These are phyloP conservation scores for Furcasterigmium furcatum DNA, from an alignment of 2,329 filamentous ascomycete genomes.

Conservation along the genomic window DNA sequence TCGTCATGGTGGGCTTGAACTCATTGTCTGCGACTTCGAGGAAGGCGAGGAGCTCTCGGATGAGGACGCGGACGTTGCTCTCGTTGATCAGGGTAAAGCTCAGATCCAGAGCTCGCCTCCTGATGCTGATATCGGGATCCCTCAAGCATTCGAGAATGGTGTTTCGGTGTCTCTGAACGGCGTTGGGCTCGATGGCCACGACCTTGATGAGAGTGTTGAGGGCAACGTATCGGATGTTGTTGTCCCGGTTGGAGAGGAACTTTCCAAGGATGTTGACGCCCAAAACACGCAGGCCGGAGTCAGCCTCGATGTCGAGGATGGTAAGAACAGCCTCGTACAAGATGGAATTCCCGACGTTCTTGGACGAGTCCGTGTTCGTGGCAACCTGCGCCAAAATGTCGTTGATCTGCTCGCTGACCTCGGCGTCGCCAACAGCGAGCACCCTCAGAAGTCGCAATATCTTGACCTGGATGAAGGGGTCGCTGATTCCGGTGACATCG, in stretches of 20 bases:
- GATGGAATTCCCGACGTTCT: conserved; percentile 98
- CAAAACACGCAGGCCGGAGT: conserved; percentile 88
- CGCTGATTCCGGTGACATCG: conserved; percentile 96
- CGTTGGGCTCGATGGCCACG: conserved; percentile 95
- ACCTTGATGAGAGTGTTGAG: conserved; percentile 98
- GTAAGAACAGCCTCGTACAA: conserved; percentile 96
- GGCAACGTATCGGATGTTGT: conserved; percentile 98
- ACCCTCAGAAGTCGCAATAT: conserved; percentile 84
- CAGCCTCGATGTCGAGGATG: conserved; percentile 96
- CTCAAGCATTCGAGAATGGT: conserved; percentile 95
- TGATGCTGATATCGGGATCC: conserved; percentile 97
- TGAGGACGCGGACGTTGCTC: conserved; percentile 88
- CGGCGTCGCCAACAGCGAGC: conserved; percentile 78
- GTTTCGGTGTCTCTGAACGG: conserved; percentile 93
- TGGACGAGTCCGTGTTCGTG: conserved; percentile 95
- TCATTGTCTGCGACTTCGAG: conserved; percentile 96
- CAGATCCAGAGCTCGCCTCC: conserved; percentile 89
- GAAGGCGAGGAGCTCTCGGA: conserved; percentile 91
- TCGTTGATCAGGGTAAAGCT: conserved; percentile 99
- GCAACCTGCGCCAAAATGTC: conserved; percentile 97
- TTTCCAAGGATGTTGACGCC: conserved; percentile 98
- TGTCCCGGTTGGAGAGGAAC: conserved; percentile 96
- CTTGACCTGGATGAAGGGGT: conserved; percentile 97
- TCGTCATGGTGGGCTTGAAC: conserved; percentile 98
- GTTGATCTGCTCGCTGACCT: conserved; percentile 96